phyloP scores from a whole-genome alignment of 2,329 filamentous ascomycete species.

The Sphaerostilbella broomeana region DNA sequence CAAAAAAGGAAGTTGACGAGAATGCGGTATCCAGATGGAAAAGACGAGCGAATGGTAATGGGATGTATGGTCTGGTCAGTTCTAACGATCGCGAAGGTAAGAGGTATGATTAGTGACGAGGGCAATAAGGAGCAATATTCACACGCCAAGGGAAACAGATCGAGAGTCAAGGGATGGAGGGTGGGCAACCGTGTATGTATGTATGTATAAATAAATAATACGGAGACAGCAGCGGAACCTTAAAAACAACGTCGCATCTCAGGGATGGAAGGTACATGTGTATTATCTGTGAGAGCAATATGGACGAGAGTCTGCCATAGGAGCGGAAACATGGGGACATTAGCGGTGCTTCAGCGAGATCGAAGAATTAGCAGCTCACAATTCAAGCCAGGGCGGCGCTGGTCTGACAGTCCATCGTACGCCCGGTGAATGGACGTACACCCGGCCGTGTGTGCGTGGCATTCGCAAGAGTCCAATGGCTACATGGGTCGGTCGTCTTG shows the following conservation, averaged over 20 bases:
- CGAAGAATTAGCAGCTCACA: conserved; percentile 11
- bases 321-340: conserved; percentile 10
- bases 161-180: background rate
- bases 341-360: conserved; percentile 10
- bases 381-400: conserved; percentile 13
- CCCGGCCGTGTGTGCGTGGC: conserved; percentile 11
- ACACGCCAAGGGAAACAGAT: background rate
- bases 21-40: conserved; percentile 14
- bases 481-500: conserved; percentile 11
- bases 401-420: conserved; percentile 14
- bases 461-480: conserved; percentile 7
- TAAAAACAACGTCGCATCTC: conserved; percentile 11
- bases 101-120: background rate
- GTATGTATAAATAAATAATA: background rate
- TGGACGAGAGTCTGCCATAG: conserved; percentile 10
- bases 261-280: conserved; percentile 9
- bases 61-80: too few species aligned
- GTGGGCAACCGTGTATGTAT: conserved; percentile 1
- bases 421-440: conserved; percentile 2
- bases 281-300: conserved; percentile 12
- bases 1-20: conserved; percentile 35
- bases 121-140: background rate
- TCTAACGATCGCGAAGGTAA: background rate
- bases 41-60: too few species aligned
- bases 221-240: conserved; percentile 2